Percentiles rank a stretch among this genome's conserved stretches.
Conservation (phyloP, 306 rosid genomes). For the Alnus rubra region DNA sequence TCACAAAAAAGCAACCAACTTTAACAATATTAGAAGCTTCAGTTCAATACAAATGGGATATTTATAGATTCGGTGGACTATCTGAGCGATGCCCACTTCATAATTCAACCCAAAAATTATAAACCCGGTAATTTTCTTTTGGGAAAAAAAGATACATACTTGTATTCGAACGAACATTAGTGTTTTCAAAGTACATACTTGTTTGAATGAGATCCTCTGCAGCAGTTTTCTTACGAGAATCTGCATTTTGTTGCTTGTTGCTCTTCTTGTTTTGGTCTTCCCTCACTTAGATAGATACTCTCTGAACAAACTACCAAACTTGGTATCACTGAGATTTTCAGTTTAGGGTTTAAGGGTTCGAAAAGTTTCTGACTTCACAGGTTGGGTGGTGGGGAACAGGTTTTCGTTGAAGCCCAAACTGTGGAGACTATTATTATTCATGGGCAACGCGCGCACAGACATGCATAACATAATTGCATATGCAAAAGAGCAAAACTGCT, state of each 20-base stretch:
- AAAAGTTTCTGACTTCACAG: background rate
- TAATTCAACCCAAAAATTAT: slow-evolving; percentile 10
- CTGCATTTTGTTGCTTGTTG: slow-evolving; percentile 45
- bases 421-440: background rate
- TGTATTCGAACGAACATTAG: background rate
- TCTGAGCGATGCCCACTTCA: slow-evolving; percentile 3
- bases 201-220: slow-evolving; percentile 39
- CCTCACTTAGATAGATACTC: background rate
- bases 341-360: slow-evolving; percentile 3
- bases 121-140: background rate
- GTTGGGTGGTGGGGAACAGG: background rate
- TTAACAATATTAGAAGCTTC: background rate
- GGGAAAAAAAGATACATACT: background rate
- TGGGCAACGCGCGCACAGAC: background rate
- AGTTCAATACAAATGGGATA: background rate
- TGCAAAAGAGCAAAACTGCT: background rate
- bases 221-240: slow-evolving; percentile 44
- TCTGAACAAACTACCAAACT: background rate
- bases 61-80: background rate
- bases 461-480: too few relatives aligned
- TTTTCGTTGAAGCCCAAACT: background rate
- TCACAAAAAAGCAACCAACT: background rate
- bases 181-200: slow-evolving; percentile 34
- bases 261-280: background rate
- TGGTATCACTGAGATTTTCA: background rate